These are phyloP conservation scores for Ilex aquifolium DNA, from an alignment of 257 asterid genomes.

Conservation along the genomic window DNA sequence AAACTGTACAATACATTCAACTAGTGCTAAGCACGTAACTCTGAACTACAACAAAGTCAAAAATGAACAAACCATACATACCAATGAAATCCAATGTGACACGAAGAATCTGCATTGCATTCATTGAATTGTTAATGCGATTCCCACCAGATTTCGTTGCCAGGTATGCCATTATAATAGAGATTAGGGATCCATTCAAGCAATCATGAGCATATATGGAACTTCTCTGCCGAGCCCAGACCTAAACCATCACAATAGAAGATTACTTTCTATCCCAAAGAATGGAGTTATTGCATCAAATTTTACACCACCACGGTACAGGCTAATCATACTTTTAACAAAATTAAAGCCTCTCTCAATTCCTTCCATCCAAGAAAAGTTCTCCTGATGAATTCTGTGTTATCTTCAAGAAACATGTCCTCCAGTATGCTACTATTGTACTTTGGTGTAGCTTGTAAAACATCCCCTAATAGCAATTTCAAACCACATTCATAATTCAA, in stretches of 20 bases:
- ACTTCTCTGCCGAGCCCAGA: slow-evolving; percentile 81
- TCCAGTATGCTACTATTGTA: slow-evolving; percentile 89
- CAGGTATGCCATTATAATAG: slow-evolving; percentile 68
- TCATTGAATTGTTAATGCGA: slow-evolving; percentile 66
- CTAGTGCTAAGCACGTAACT: not conserved
- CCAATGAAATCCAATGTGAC: slow-evolving; percentile 82
- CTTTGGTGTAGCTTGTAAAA: slow-evolving; percentile 62
- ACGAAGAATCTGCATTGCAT: slow-evolving; percentile 77
- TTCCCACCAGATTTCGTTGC: slow-evolving; percentile 63
- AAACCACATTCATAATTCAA: slow-evolving; percentile 14
- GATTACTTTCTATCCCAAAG: slow-evolving; percentile 13
- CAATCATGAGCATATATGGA: slow-evolving; percentile 78
- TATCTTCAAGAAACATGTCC: slow-evolving; percentile 89
- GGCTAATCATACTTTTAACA: slow-evolving; percentile 60
- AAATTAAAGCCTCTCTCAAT: slow-evolving; percentile 69
- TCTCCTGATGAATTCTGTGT: slow-evolving; percentile 52
- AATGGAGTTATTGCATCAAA: not conserved
- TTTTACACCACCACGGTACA: too few species aligned
- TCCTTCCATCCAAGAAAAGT: slow-evolving; percentile 68
- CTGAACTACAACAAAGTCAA: not conserved
- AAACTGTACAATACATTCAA: too few species aligned
- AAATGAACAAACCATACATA: slow-evolving; percentile 22
- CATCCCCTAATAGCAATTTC: slow-evolving; percentile 25
- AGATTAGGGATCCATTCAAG: slow-evolving; percentile 73
- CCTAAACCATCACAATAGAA: slow-evolving; percentile 42